phyloP scores from a whole-genome alignment of 768 basidiomycete species.

The Podaxis rugospora region DNA sequence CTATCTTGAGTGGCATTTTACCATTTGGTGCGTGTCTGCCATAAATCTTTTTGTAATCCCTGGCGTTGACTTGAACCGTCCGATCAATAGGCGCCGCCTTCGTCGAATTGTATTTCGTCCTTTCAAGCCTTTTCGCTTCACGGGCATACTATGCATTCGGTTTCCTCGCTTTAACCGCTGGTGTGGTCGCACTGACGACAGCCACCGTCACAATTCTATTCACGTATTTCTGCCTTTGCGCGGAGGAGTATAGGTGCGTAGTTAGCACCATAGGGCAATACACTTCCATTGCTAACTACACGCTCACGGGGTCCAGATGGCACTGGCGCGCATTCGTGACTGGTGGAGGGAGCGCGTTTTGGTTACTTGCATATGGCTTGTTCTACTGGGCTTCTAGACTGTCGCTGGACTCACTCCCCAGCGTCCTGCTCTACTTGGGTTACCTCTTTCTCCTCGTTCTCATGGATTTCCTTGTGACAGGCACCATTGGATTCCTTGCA shows the following conservation, averaged over 20 bases:
- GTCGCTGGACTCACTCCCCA: conserved; percentile 78
- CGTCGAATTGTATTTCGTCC: conserved; percentile 89
- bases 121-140: conserved; percentile 89
- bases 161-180: conserved; percentile 84
- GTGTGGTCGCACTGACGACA: conserved; percentile 79
- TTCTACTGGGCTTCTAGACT: conserved; percentile 88
- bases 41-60: background rate
- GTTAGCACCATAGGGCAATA: background rate
- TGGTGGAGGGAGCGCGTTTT: conserved; percentile 90
- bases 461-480: conserved; percentile 86
- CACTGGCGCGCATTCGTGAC: conserved; percentile 94
- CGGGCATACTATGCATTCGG: conserved; percentile 96
- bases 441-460: conserved; percentile 81
- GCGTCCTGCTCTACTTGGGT: conserved; percentile 82
- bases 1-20: conserved; percentile 83
- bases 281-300: background rate
- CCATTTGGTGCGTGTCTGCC: conserved; percentile 64
- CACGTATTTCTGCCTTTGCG: conserved; percentile 88
- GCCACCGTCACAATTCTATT: conserved; percentile 89
- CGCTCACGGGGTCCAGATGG: conserved; percentile 55
- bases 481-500: conserved; percentile 88
- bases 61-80: background rate
- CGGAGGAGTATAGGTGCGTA: conserved; percentile 85
- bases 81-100: conserved; percentile 74
- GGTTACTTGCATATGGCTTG: conserved; percentile 84